Evolutionary conservation across 768 basidiomycete genomes (phyloP).

Genomic region (Gloeostereum incarnatum): DNA sequence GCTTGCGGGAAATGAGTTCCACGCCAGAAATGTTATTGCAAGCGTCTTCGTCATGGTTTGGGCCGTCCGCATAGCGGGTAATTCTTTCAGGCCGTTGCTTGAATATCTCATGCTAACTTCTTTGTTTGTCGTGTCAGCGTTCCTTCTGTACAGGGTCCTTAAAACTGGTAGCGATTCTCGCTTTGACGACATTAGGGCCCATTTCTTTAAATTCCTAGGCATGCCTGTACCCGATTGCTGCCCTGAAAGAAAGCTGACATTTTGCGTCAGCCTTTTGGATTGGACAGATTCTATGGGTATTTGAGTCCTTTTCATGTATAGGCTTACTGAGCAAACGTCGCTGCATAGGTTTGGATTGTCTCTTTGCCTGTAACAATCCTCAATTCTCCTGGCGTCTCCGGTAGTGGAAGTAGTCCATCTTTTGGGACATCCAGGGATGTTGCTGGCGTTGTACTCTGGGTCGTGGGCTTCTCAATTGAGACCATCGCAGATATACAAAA

Average conservation of each 20-base stretch:
- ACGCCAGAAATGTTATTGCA: conserved; percentile 48
- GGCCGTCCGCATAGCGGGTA: conserved; percentile 50
- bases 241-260: not conserved
- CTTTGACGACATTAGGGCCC: conserved; percentile 56
- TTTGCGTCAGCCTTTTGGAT: conserved; percentile 41
- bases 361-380: conserved; percentile 57
- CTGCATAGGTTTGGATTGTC: conserved; percentile 43
- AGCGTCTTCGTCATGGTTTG: conserved; percentile 59
- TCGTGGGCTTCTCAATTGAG: conserved; percentile 49
- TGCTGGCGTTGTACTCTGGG: conserved; percentile 53
- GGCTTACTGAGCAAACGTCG: conserved; percentile 3
- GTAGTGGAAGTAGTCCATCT: conserved; percentile 40
- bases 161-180: conserved; percentile 57
- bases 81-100: conserved; percentile 4
- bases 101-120: not conserved
- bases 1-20: conserved; percentile 50
- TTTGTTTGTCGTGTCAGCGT: conserved; percentile 23
- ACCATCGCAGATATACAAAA: conserved; percentile 50
- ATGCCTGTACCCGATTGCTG: conserved; percentile 6
- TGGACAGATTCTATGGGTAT: conserved; percentile 53
- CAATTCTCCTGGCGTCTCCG: conserved; percentile 59
- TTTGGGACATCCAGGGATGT: conserved; percentile 61
- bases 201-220: conserved; percentile 61
- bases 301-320: conserved; percentile 9
- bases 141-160: conserved; percentile 61